Conservation (phyloP, 2,329 filamentous ascomycete genomes). For the Talaromyces sp. region DNA sequence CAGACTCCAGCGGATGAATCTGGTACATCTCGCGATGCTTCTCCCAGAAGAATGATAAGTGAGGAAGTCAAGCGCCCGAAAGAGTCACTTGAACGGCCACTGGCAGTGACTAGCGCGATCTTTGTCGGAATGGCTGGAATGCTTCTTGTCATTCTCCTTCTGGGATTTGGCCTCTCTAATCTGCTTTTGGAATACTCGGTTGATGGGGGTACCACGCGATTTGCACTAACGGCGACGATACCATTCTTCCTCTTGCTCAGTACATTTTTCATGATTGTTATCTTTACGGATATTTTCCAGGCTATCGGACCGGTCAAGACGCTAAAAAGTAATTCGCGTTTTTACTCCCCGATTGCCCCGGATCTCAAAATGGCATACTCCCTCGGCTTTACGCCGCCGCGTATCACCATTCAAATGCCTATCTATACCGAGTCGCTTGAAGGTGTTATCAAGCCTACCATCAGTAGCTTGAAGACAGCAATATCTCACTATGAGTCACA, state of each 20-base stretch:
- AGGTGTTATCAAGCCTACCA: constrained; percentile 61
- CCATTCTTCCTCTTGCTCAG: constrained; percentile 39
- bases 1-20: neutral
- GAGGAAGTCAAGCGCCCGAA: constrained; percentile 24
- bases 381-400: constrained; percentile 29
- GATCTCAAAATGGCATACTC: constrained; percentile 22
- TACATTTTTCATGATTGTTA: constrained; percentile 52
- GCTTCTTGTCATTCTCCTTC: constrained; percentile 39
- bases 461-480: constrained; percentile 55
- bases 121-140: constrained; percentile 41
- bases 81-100: constrained; percentile 45
- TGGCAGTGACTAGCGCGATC: constrained; percentile 37
- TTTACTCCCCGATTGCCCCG: constrained; percentile 37
- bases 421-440: constrained; percentile 81
- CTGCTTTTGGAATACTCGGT: constrained; percentile 40
- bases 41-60: constrained; percentile 17
- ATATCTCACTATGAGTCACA: constrained; percentile 55
- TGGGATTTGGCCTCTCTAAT: constrained; percentile 40
- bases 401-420: constrained; percentile 74
- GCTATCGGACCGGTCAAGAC: constrained; percentile 51
- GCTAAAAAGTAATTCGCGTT: constrained; percentile 45
- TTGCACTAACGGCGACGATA: constrained; percentile 29
- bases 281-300: constrained; percentile 50
- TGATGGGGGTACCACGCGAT: constrained; percentile 34
- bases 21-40: constrained; percentile 1